These are phyloP conservation scores for Leccinum subtestaceum DNA, from an alignment of 768 basidiomycete species.

Conservation along the genomic window DNA sequence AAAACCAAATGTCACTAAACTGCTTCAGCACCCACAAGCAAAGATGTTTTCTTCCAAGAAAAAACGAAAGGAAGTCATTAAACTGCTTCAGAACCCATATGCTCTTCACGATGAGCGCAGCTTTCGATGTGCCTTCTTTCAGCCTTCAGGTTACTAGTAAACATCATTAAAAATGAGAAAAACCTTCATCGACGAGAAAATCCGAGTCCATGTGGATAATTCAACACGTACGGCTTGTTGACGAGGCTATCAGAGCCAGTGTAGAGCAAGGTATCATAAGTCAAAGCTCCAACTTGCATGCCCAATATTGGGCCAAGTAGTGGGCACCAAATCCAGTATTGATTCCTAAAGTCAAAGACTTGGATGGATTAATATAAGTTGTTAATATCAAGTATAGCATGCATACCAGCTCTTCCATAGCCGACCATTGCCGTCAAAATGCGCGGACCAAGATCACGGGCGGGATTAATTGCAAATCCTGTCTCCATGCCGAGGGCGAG, in stretches of 20 bases:
- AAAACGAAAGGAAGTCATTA: too few species aligned
- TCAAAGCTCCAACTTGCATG: conserved; percentile 48
- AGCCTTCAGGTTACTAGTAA: too few species aligned
- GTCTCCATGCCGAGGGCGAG: conserved; percentile 63
- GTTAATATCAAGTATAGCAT: conserved; percentile 17
- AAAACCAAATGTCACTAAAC: too few species aligned
- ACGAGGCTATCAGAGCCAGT: conserved; percentile 52
- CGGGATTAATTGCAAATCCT: conserved; percentile 65
- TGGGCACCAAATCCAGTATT: conserved; percentile 77
- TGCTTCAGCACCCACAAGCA: too few species aligned
- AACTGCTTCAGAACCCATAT: too few species aligned
- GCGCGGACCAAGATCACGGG: conserved; percentile 70
- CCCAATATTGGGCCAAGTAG: conserved; percentile 59
- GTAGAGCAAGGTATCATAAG: conserved; percentile 61
- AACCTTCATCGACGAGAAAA: too few species aligned
- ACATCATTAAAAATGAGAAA: too few species aligned
- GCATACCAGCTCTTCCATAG: conserved; percentile 50
- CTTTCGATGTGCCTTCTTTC: too few species aligned
- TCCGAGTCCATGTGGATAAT: neutral
- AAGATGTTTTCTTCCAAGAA: too few species aligned
- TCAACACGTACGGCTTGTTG: conserved; percentile 46
- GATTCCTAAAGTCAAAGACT: conserved; percentile 38
- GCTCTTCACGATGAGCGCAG: too few species aligned
- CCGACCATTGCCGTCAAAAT: conserved; percentile 70
- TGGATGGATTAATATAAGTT: neutral